These are phyloP conservation scores for Beauveria varroae DNA, from an alignment of 2,329 filamentous ascomycete species.

Conservation along the genomic window DNA sequence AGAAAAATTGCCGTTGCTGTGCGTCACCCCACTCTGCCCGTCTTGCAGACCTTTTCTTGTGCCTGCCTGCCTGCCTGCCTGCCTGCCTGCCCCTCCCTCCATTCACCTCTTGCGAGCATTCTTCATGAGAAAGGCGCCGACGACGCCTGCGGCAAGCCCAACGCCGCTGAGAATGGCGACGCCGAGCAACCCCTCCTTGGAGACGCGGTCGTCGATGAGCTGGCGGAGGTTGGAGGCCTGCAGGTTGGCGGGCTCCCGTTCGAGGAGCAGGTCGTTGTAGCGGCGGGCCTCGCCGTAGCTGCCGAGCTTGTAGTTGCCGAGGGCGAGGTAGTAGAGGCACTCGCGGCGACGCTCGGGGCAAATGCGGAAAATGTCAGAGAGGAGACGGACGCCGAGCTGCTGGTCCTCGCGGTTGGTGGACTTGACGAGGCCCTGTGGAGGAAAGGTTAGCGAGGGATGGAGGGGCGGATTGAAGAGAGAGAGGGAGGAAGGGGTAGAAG, in stretches of 20 bases:
- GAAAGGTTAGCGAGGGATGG: background rate
- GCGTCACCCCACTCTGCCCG: background rate
- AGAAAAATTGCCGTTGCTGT: background rate
- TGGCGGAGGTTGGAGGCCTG: conserved; percentile 81
- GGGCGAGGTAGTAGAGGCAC: conserved; percentile 94
- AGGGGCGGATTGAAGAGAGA: background rate
- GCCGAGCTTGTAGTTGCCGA: conserved; percentile 96
- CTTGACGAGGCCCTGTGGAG: conserved; percentile 79
- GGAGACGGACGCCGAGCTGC: conserved; percentile 86
- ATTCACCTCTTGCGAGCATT: conserved; percentile 55
- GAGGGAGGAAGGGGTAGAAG: conserved; percentile 3
- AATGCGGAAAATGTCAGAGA: conserved; percentile 93
- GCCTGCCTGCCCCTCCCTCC: too few species aligned
- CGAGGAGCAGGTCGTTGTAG: conserved; percentile 88
- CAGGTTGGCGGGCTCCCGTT: conserved; percentile 84
- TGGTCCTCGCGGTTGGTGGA: conserved; percentile 77
- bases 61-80: too few species aligned
- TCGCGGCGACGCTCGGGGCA: conserved; percentile 89
- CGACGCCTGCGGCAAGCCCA: conserved; percentile 85
- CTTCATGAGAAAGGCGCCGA: conserved; percentile 79
- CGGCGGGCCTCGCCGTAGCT: conserved; percentile 92
- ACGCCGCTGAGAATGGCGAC: conserved; percentile 92
- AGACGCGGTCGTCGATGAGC: conserved; percentile 92
- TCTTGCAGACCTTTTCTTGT: background rate
- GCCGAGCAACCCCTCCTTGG: conserved; percentile 86